Percentiles rank a stretch among this genome's conserved stretches.
Evolutionary conservation across 2,329 filamentous ascomycete genomes (phyloP).

Genomic region (Furcasterigmium furcatum): DNA sequence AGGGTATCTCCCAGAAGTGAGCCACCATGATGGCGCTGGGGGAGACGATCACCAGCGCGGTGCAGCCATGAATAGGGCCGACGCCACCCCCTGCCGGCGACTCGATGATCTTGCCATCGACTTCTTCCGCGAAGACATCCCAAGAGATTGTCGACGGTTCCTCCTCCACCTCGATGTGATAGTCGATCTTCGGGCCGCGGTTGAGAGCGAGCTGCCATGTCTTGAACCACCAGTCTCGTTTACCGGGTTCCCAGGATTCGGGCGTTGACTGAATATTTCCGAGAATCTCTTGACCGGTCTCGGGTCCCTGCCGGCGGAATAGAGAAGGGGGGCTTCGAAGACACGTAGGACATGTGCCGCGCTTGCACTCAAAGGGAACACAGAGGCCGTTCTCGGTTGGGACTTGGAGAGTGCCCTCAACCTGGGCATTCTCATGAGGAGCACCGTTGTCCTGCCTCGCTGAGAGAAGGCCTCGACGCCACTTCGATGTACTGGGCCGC

Average conservation of each 20-base stretch:
- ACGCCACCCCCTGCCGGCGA: constrained; percentile 3
- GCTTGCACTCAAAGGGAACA: neutral
- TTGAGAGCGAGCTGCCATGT: neutral
- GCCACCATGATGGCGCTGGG: constrained; percentile 8
- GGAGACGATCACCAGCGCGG: constrained; percentile 7
- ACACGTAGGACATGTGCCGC: neutral
- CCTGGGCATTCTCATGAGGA: neutral
- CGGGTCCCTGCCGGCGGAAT: neutral
- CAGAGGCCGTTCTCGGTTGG: neutral
- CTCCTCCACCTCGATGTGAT: neutral
- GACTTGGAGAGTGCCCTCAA: too few species aligned
- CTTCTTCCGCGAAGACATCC: neutral
- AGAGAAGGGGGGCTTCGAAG: neutral
- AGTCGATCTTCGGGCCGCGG: neutral
- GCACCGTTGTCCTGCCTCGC: neutral
- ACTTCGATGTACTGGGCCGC: neutral
- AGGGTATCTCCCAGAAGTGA: constrained; percentile 13
- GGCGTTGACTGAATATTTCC: neutral
- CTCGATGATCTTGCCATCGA: neutral
- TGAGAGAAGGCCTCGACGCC: neutral
- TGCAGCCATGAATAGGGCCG: constrained; percentile 12
- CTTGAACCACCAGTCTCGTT: neutral
- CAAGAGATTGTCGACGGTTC: neutral
- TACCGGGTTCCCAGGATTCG: neutral
- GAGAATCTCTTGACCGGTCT: neutral